phyloP scores from a whole-genome alignment of 1,284 basidiomycete genomes.

The Pascua sp. region DNA sequence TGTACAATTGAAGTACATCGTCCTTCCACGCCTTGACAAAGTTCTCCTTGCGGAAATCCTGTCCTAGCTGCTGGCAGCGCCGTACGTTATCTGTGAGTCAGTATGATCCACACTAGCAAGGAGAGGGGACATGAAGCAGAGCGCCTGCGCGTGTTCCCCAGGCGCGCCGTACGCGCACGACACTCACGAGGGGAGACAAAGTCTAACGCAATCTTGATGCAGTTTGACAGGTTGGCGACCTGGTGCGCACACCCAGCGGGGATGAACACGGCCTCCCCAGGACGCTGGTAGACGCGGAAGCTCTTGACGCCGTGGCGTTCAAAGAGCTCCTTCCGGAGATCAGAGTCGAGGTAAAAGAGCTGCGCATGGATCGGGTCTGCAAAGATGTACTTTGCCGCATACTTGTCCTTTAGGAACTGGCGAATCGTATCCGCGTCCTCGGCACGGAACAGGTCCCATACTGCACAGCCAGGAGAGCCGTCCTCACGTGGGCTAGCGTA shows the following conservation, averaged over 20 bases:
- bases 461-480: slow-evolving; percentile 72
- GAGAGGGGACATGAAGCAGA: too few species aligned
- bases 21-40: slow-evolving; percentile 85
- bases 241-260: slow-evolving; percentile 94
- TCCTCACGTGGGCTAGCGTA: slow-evolving; percentile 62
- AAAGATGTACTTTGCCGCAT: slow-evolving; percentile 7
- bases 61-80: slow-evolving; percentile 75
- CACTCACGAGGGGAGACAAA: slow-evolving; percentile 72
- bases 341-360: slow-evolving; percentile 74
- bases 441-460: slow-evolving; percentile 86
- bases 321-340: slow-evolving; percentile 65
- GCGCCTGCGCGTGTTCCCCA: too few species aligned
- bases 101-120: not conserved
- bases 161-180: not conserved
- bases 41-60: slow-evolving; percentile 85
- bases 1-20: slow-evolving; percentile 83
- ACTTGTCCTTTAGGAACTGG: slow-evolving; percentile 60
- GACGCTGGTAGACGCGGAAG: slow-evolving; percentile 79
- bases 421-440: slow-evolving; percentile 77
- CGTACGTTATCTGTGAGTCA: slow-evolving; percentile 66
- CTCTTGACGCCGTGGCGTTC: slow-evolving; percentile 68
- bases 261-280: slow-evolving; percentile 92
- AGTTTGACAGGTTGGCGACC: slow-evolving; percentile 73
- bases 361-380: slow-evolving; percentile 90
- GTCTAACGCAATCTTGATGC: slow-evolving; percentile 93